Conservation (phyloP, 805 yeast species). For the Ogataea angusta region DNA sequence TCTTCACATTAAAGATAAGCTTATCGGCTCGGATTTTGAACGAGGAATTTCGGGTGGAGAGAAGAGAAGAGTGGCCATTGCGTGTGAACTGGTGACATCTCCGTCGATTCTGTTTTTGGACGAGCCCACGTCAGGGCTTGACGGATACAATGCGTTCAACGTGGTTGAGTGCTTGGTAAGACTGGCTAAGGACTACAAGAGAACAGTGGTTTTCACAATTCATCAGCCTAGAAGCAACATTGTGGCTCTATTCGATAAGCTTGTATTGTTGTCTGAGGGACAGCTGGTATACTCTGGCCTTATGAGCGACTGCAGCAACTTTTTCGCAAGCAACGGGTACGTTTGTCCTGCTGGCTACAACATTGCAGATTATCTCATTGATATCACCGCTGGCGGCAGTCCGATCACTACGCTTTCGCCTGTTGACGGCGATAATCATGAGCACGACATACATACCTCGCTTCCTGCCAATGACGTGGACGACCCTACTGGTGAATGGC, state of each 20-base stretch:
- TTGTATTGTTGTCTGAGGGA: constrained; percentile 80
- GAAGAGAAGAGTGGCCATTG: constrained; percentile 87
- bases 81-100: constrained; percentile 87
- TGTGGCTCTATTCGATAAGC: constrained; percentile 83
- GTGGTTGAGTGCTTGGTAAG: constrained; percentile 83
- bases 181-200: constrained; percentile 72
- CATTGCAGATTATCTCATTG: constrained; percentile 90
- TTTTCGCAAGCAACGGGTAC: constrained; percentile 72
- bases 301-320: constrained; percentile 70
- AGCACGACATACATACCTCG: constrained; percentile 32
- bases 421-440: constrained; percentile 8
- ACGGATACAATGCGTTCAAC: constrained; percentile 87
- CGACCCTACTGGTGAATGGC: constrained; percentile 79
- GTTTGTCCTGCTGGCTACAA: constrained; percentile 87
- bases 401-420: neutral
- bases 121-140: constrained; percentile 95
- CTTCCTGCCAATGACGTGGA: constrained; percentile 29
- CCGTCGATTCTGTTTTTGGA: constrained; percentile 82
- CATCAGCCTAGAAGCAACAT: constrained; percentile 97
- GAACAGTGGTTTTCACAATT: constrained; percentile 89
- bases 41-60: constrained; percentile 96
- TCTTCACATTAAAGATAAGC: constrained; percentile 72
- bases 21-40: constrained; percentile 84
- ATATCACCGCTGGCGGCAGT: constrained; percentile 63
- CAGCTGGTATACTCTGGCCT: constrained; percentile 84